Percentiles rank a stretch among this genome's conserved stretches.
These are phyloP conservation scores for Candolleomyces eurysporus DNA, from an alignment of 768 basidiomycete species.

Conservation along the genomic window DNA sequence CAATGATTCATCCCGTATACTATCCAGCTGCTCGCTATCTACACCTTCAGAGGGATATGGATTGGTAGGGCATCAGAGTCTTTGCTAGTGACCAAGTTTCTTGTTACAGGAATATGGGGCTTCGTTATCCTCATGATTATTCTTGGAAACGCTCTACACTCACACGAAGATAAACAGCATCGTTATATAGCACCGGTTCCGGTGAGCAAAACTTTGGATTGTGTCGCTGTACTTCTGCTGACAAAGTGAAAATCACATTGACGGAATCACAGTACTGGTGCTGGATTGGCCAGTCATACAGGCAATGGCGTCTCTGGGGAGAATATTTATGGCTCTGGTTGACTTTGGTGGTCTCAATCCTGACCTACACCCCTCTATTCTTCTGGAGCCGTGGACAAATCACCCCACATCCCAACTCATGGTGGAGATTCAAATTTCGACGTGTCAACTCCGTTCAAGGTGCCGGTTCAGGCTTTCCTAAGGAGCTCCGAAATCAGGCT, in stretches of 20 bases:
- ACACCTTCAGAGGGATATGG: constrained; percentile 42
- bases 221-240: no score
- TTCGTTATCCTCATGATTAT: constrained; percentile 31
- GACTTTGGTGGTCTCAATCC: constrained; percentile 30
- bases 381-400: constrained; percentile 35
- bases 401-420: constrained; percentile 23
- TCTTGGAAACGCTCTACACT: constrained; percentile 25
- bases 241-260: no score
- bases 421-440: constrained; percentile 32
- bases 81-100: constrained; percentile 21
- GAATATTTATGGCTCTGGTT: constrained; percentile 49
- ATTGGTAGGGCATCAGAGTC: constrained; percentile 26
- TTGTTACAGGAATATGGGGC: constrained; percentile 30
- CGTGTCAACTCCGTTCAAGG: constrained; percentile 1
- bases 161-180: constrained; percentile 7
- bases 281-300: constrained; percentile 35
- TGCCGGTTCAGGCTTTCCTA: constrained; percentile 14
- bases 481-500: constrained; percentile 12
- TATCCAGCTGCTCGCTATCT: constrained; percentile 33
- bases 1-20: no score
- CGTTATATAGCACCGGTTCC: constrained; percentile 34
- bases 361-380: constrained; percentile 35
- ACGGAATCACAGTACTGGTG: constrained; percentile 50
- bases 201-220: no score
- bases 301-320: constrained; percentile 30